Base-by-base conservation (phyloP, 2,329 filamentous ascomycete species). In the Cercospora nicotianae region DNA sequence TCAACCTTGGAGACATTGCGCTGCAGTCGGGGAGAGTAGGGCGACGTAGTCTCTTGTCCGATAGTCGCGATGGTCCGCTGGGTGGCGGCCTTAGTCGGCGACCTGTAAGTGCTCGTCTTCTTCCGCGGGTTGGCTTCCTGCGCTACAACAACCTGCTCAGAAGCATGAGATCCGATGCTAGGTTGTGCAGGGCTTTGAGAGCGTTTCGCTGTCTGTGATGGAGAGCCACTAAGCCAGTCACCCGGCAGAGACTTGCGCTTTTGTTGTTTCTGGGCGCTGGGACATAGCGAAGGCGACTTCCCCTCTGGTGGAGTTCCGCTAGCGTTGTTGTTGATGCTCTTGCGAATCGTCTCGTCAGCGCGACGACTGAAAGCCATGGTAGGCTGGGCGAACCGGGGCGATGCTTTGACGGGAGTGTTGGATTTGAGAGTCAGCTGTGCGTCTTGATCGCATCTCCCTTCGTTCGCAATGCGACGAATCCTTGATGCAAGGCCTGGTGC, bases 71-170 rank as follows among this genome's bases (percentile, higher is more conserved):
- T 67, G 13, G 64, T 69, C n/a, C 74, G 74, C 31, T 71, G 74
- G 20, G 72, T 72, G 2, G 75, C 71, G 3, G 75, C 74, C 31
- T 72, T 74, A 5, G 76, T 78, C 3, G 76, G 75, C 23, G 74
- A 74, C 75, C 76, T 77, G 67, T 75, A 77, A 5, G 74, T 75
- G 68, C 71, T 75, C 18, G 66, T 69, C 70, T 76, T 75, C 69
- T 77, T 77, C 20, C 70, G 72, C 3, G 72, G 30, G 36, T 30
- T 48, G 20, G 61, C 62, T 5, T 70, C 64, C 16, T 26, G 10
- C 5, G n/a, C 18, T 3, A 18, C 31, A 33, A 39, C 18, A 10
- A 39, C 8, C 9, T 55, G 48, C 48, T 42, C 60, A 26, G 12
- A 48, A 5, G 30, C 30, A 39, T 16, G 53, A 31, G 28, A 9